A percentile compares a stretch with the other conserved stretches of the same genome.
Conservation (phyloP, 169 alveolate species). For the Plasmodium coatneyi region DNA sequence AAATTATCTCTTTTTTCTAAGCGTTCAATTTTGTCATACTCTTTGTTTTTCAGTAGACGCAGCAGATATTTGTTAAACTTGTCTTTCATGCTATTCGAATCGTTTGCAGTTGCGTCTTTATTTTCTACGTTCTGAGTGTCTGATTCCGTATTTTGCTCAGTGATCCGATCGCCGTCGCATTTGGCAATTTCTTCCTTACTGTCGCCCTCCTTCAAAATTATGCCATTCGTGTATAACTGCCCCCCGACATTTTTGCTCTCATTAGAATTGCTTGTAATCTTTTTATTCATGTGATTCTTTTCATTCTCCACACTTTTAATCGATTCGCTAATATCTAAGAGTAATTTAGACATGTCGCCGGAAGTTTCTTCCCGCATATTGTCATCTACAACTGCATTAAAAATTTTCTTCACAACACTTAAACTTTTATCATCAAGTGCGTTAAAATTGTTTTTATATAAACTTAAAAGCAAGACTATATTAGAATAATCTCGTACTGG, state of each 20-base stretch:
- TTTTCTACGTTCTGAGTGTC: background rate
- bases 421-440: constrained; percentile 25
- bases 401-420: constrained; percentile 36
- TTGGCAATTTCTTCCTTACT: constrained; percentile 15
- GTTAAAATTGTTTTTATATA: constrained; percentile 40
- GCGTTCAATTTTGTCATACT: constrained; percentile 60
- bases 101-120: constrained; percentile 6
- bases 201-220: constrained; percentile 5
- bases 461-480: constrained; percentile 35
- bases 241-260: background rate
- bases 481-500: constrained; percentile 57
- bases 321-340: constrained; percentile 50
- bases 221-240: background rate
- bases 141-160: background rate
- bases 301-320: constrained; percentile 63
- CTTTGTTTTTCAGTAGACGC: constrained; percentile 52
- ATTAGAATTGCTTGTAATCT: background rate
- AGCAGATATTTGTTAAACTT: constrained; percentile 30
- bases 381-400: constrained; percentile 48
- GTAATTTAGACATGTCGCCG: constrained; percentile 17
- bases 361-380: constrained; percentile 1
- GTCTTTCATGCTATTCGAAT: constrained; percentile 25
- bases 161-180: background rate
- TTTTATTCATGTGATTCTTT: constrained; percentile 12
- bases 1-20: constrained; percentile 71